Base-by-base conservation (phyloP, 2,329 filamentous ascomycete genomes). In the Amauroascus niger region DNA sequence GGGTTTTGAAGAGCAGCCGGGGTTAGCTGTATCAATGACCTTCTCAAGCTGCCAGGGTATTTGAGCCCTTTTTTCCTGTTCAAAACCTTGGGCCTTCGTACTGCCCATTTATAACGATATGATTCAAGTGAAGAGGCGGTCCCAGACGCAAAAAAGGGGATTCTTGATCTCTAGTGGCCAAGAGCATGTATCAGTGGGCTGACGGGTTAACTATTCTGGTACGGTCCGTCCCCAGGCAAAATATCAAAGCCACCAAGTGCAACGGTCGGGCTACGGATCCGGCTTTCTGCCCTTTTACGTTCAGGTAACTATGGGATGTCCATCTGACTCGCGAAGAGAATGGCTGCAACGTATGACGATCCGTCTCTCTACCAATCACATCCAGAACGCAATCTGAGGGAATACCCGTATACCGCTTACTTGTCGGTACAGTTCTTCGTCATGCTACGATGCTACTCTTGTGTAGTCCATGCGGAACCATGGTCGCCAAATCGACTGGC, bases 341-440 rank as follows among this genome's bases (percentile, higher is more conserved):
- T 35, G 45, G 45, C 1, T 35, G 45, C 45, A 47, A 37, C 45
- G 28, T 35, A 33, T 35, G 45, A 33, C 44, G 44, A 47, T 47
- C 16, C 18, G 22, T 8, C 8, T 22, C 33, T 8, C 44, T n/a
- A 13, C 16, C 14, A n/a, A 9, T 33, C 44, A 20, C 9, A 8
- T 20, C 16, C 11, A 18, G 4, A 22, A n/a, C n/a, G 22, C 9
- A 11, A 5, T 11, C 26, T 30, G 26, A 5, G 26, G 26, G 9
- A 30, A 37, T 14, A 14, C 33, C 13, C 33, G 13, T 14, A n/a
- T 37, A 37, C 33, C n/a, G n/a, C 41, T 20, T 24, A 43, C 18
- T 13, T 26, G 22, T 2, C 13, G 18, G 20, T 43, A 43, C 20
- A 16, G 37, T 40, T 6, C 13, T 4, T 30, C 7, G 4, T 16